Evolutionary conservation across 2,329 filamentous ascomycete genomes (phyloP).

Genomic region (Epicoccum nigrum): DNA sequence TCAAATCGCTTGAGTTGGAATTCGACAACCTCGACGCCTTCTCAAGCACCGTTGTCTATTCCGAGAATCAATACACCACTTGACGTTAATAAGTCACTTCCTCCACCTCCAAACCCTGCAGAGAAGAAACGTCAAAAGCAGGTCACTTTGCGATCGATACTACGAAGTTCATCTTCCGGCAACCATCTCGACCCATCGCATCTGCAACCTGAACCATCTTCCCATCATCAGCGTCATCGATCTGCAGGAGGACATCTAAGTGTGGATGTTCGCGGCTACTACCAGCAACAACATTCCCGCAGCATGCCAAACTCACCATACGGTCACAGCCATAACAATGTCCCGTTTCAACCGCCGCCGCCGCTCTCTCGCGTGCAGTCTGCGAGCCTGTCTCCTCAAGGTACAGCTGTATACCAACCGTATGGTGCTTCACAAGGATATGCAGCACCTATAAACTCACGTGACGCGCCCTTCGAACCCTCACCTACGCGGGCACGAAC

Average conservation of each 20-base stretch:
- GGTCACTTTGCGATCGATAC: constrained; percentile 32
- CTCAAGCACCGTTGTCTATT: constrained; percentile 12
- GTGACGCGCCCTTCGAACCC: constrained; percentile 29
- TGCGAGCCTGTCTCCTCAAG: constrained; percentile 26
- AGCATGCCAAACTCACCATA: constrained; percentile 46
- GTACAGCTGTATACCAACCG: constrained; percentile 22
- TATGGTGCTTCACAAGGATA: constrained; percentile 16
- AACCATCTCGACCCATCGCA: constrained; percentile 23
- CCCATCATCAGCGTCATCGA: constrained; percentile 27
- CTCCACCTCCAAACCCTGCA: constrained; percentile 31
- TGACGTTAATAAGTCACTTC: constrained; percentile 40
- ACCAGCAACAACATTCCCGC: constrained; percentile 34
- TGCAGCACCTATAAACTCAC: constrained; percentile 19
- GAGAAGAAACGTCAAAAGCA: constrained; percentile 35
- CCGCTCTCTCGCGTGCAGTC: constrained; percentile 30
- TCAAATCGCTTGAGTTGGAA: constrained; percentile 28
- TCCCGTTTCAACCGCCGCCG: constrained; percentile 15
- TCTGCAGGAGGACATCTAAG: constrained; percentile 28
- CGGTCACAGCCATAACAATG: constrained; percentile 20
- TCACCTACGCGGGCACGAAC: constrained; percentile 35
- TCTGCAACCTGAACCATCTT: constrained; percentile 3
- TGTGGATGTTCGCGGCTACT: constrained; percentile 28
- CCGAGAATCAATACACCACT: constrained; percentile 32
- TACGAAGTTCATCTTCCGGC: constrained; percentile 33
- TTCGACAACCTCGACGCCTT: constrained; percentile 22